Conservation (phyloP, 352 stramenopile species). For the Pythium aquatile region DNA sequence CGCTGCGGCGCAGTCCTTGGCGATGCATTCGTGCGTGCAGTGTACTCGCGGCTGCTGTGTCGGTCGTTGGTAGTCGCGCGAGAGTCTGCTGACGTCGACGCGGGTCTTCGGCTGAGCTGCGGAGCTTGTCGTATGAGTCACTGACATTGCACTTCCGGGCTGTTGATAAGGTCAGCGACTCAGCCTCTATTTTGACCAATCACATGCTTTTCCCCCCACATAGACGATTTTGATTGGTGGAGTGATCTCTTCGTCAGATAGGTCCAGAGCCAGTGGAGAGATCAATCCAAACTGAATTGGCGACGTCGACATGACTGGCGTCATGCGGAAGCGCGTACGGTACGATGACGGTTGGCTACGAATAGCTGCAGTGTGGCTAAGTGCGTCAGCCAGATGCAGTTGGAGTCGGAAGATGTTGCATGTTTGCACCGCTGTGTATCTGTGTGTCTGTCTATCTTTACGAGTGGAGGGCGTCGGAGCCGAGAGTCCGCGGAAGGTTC, state of each 20-base stretch:
- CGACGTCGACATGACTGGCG: background rate
- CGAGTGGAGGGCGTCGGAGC: background rate
- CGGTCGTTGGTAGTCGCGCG: background rate
- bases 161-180: background rate
- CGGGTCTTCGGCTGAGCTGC: background rate
- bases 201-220: background rate
- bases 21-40: conserved; percentile 12
- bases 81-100: background rate
- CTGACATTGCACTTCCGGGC: conserved; percentile 1
- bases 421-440: background rate
- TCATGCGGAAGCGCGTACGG: background rate
- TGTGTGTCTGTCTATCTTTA: background rate
- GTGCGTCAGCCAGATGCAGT: background rate
- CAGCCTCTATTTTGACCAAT: background rate
- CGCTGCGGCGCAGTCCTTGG: conserved; percentile 5
- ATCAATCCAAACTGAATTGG: background rate
- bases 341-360: background rate
- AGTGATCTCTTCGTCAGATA: background rate
- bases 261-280: background rate
- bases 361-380: background rate
- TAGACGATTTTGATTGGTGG: background rate
- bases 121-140: background rate
- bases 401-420: background rate
- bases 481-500: conserved; percentile 6
- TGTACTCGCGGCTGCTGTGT: background rate